These are phyloP conservation scores for Russula griseocarnosa DNA, from an alignment of 768 basidiomycete genomes.

Conservation along the genomic window DNA sequence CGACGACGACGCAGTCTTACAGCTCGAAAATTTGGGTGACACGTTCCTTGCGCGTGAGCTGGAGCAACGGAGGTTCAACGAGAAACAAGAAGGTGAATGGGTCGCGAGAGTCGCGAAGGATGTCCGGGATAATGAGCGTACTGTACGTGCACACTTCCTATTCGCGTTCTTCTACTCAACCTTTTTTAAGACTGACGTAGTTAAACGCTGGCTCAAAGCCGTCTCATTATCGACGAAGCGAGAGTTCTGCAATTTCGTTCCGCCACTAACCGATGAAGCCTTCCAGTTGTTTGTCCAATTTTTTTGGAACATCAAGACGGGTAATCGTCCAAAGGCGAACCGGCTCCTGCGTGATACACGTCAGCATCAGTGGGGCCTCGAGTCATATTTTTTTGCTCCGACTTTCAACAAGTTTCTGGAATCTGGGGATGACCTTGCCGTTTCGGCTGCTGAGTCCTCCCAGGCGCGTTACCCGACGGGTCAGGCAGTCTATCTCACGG, in stretches of 20 bases:
- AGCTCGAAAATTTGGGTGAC: constrained; percentile 7
- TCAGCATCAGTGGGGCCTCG: constrained; percentile 20
- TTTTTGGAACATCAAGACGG: constrained; percentile 30
- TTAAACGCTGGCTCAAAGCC: constrained; percentile 13
- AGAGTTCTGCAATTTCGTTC: constrained; percentile 9
- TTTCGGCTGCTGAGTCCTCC: not conserved
- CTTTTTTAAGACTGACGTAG: constrained; percentile 2
- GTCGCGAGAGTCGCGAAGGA: constrained; percentile 5
- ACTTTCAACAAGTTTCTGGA: not conserved
- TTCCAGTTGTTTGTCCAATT: constrained; percentile 31
- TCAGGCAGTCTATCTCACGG: not conserved
- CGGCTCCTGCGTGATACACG: constrained; percentile 13
- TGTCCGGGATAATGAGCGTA: not conserved
- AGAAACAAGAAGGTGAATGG: constrained; percentile 16
- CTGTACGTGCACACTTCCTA: constrained; percentile 10
- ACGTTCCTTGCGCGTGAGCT: constrained; percentile 13
- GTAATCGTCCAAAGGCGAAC: not conserved
- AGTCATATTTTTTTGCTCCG: not conserved
- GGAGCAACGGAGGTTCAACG: not conserved
- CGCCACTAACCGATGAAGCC: not conserved
- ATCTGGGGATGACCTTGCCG: not conserved
- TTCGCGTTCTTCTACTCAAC: not conserved
- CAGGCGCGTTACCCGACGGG: not conserved
- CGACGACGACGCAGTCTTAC: constrained; percentile 3
- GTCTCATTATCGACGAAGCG: constrained; percentile 13